Percentiles rank a stretch among this genome's conserved stretches.
Conservation (phyloP, 192 early-diverging fungal species). For the Endogone sp. region DNA sequence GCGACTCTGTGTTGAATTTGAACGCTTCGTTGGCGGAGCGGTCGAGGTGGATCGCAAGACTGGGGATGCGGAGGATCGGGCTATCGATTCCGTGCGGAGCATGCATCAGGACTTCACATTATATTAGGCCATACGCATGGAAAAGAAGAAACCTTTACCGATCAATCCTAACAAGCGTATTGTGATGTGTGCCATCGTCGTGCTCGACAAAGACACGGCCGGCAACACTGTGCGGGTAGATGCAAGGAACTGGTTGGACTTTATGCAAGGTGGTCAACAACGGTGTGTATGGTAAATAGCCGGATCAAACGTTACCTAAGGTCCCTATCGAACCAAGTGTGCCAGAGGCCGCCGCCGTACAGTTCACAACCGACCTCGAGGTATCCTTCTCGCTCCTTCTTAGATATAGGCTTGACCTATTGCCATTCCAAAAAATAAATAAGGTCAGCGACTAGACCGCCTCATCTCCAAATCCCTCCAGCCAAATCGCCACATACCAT, state of each 20-base stretch:
- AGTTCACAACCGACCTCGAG: slow-evolving; percentile 87
- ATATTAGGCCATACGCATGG: background rate
- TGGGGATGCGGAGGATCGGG: slow-evolving; percentile 94
- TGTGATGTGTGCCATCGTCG: slow-evolving; percentile 63
- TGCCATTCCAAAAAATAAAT: background rate
- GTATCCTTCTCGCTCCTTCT: slow-evolving; percentile 83
- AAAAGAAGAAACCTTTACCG: slow-evolving; percentile 27
- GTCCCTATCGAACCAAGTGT: slow-evolving; percentile 99
- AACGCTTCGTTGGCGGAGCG: slow-evolving; percentile 71
- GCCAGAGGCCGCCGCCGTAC: slow-evolving; percentile 98
- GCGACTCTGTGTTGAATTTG: slow-evolving; percentile 94
- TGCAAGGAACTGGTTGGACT: too few species aligned
- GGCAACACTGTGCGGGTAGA: slow-evolving; percentile 79
- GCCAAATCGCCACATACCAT: too few species aligned
- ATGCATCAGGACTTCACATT: background rate
- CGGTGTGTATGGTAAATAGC: slow-evolving; percentile 1
- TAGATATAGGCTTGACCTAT: slow-evolving; percentile 92
- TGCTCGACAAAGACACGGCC: slow-evolving; percentile 86
- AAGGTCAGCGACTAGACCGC: background rate
- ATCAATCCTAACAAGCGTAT: slow-evolving; percentile 75
- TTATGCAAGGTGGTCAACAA: too few species aligned
- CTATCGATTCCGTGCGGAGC: slow-evolving; percentile 20
- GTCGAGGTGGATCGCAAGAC: slow-evolving; percentile 96
- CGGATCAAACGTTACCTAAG: slow-evolving; percentile 40
- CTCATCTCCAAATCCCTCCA: background rate